phyloP scores from a whole-genome alignment of 306 rosid genomes.

The Castanea sativa region DNA sequence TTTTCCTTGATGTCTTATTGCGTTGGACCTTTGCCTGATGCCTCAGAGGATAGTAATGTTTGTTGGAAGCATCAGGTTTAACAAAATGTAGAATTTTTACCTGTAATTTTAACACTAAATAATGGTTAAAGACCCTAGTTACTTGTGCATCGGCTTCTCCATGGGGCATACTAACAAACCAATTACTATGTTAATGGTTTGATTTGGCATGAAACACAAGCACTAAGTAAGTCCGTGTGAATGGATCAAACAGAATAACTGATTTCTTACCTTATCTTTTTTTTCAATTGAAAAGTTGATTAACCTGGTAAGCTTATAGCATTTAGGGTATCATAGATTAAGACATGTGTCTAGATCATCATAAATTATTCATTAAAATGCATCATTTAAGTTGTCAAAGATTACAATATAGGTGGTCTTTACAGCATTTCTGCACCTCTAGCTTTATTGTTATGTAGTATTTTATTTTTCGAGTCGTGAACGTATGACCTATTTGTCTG shows the following conservation, averaged over 20 bases:
- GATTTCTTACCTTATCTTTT: neutral
- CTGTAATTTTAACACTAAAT: neutral
- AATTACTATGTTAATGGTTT: neutral
- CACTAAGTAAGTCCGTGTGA: neutral
- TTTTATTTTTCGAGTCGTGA: neutral
- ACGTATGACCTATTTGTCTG: neutral
- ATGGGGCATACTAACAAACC: neutral
- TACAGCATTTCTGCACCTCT: neutral
- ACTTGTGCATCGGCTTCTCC: neutral
- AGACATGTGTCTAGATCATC: neutral
- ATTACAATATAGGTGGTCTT: neutral
- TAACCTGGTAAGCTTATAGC: neutral
- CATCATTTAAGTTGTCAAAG: neutral
- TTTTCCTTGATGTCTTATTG: neutral
- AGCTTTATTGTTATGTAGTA: neutral
- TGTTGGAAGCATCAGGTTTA: neutral
- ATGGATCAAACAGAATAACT: neutral
- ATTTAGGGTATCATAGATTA: neutral
- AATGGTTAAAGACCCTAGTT: neutral
- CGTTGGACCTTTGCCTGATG: neutral
- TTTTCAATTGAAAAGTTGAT: neutral
- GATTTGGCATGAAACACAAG: neutral
- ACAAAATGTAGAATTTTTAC: neutral
- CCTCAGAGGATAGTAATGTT: neutral
- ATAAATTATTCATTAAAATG: neutral